Evolutionary conservation across 768 basidiomycete species (phyloP).

Genomic region (Leucosporidium scottii): DNA sequence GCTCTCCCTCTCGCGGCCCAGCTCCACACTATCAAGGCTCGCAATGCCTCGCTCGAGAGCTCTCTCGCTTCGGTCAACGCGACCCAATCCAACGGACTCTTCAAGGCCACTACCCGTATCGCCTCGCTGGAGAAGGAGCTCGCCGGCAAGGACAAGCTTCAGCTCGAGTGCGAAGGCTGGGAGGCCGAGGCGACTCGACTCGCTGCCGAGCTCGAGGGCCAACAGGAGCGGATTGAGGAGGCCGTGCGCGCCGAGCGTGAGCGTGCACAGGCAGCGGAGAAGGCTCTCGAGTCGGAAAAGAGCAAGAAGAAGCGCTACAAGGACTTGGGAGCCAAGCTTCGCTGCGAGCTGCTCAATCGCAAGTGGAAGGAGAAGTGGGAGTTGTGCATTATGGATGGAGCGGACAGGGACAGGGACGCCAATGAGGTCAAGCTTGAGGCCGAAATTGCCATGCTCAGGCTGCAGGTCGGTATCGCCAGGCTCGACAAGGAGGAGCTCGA

Average conservation of each 20-base stretch:
- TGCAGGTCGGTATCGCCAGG: conserved; percentile 1
- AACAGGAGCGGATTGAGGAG: not conserved
- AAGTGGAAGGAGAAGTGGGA: conserved; percentile 31
- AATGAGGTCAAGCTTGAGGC: conserved; percentile 8
- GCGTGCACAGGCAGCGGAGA: not conserved
- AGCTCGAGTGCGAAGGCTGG: conserved; percentile 26
- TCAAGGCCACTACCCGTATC: too few relatives aligned
- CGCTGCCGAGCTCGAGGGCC: not conserved
- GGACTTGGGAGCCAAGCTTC: conserved; percentile 19
- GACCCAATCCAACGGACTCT: too few relatives aligned
- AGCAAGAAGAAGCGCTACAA: conserved; percentile 18
- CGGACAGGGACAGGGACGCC: conserved; percentile 24
- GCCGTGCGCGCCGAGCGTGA: not conserved
- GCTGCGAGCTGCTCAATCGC: conserved; percentile 26
- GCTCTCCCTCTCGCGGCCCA: conserved; percentile 13
- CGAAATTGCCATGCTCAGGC: not conserved
- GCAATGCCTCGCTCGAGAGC: not conserved
- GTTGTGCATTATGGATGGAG: conserved; percentile 27
- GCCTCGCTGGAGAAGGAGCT: not conserved
- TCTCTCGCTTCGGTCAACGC: not conserved
- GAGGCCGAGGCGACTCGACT: conserved; percentile 24
- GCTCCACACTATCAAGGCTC: conserved; percentile 20
- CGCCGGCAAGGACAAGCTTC: conserved; percentile 1
- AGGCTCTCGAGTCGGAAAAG: conserved; percentile 8
- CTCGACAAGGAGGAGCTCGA: conserved; percentile 21